phyloP scores from a whole-genome alignment of 139 green algal genomes.

The Tetradesmus obliquus region DNA sequence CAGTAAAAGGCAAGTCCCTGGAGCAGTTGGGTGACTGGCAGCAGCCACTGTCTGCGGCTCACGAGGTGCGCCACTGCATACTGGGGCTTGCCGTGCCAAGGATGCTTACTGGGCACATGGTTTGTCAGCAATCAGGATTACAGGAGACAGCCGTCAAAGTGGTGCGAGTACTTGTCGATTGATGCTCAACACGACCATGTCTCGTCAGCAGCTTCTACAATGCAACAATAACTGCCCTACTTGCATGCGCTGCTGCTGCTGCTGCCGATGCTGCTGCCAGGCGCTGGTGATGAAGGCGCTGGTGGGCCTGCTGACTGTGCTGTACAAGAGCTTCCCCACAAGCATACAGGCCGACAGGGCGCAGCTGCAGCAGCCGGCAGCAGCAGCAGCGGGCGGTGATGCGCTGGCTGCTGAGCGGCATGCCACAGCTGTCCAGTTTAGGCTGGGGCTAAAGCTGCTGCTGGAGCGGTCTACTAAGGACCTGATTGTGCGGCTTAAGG shows the following conservation, averaged over 20 bases:
- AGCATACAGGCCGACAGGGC: conserved; percentile 56
- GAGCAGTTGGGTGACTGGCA: conserved; percentile 56
- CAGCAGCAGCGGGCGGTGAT: conserved; percentile 36
- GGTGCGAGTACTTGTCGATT: no score
- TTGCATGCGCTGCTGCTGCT: conserved; percentile 25
- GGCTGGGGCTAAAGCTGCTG: conserved; percentile 32
- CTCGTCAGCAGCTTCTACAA: no score
- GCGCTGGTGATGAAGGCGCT: conserved; percentile 53
- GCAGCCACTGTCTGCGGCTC: conserved; percentile 41
- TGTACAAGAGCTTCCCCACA: conserved; percentile 66
- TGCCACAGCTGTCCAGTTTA: conserved; percentile 19
- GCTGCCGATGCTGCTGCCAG: conserved; percentile 42
- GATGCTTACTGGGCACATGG: background rate
- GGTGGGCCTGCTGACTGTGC: conserved; percentile 42
- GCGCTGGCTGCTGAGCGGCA: background rate
- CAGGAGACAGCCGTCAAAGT: no score
- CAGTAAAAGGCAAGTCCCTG: conserved; percentile 10
- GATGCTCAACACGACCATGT: no score
- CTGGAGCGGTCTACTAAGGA: conserved; percentile 23
- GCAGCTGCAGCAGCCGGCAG: conserved; percentile 13
- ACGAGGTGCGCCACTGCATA: conserved; percentile 47
- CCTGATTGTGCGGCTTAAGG: conserved; percentile 30
- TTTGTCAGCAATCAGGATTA: no score
- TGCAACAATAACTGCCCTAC: background rate
- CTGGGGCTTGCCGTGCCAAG: background rate